Base-by-base conservation (phyloP, 495 filamentous ascomycete species). In the Recurvomyces mirabilis region DNA sequence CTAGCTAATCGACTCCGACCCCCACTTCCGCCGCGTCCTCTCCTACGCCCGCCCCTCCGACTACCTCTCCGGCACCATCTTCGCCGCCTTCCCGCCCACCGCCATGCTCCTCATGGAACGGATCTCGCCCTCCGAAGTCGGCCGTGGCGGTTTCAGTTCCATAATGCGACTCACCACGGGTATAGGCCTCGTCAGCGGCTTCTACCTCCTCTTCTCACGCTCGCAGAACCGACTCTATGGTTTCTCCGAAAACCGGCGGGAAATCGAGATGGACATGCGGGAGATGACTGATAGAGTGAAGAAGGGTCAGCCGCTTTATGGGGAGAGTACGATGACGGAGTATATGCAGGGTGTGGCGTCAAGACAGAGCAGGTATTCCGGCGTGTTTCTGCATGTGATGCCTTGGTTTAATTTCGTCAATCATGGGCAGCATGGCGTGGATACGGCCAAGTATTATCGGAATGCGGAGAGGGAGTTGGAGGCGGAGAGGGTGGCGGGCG, bases 321-420 rank as follows among this genome's bases (percentile, higher is more conserved):
- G 91, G 46, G 73, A 69, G 42, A 87, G 81, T 43, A 67, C 64
- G 18, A 60, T 94, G 43, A 80, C 82, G 19, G 74, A 85, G 45
- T 81, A 95, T 62, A 78, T 94, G 69, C 91, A 98, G 67, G 93
- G 91, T 38, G 83, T 94, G 18, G 89, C 93, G 35, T 75, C 84
- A 23, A 72, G 91, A 47, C 94, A 96, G 66, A 94, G 87, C 25
- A 72, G 91, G 59, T 95, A 94, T 69, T 77, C 84, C 22, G 78
- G 81, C 22, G 68, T 91, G 14, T 93, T 85, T 57, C 65, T 82
- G 34, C 80, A 85, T 56, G 74, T 91, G 31, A 57, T 98, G 23
- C 91, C 91, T 15, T 94, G 86, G 91, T 84, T 93, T 70, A 98
- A 98, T 69, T 75, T 95, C 63, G 89, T 94, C 49, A 95, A 98